Percentiles rank a stretch among this genome's conserved stretches.
Evolutionary conservation across 352 stramenopile species (phyloP).

Genomic region (Bremia lactucae): DNA sequence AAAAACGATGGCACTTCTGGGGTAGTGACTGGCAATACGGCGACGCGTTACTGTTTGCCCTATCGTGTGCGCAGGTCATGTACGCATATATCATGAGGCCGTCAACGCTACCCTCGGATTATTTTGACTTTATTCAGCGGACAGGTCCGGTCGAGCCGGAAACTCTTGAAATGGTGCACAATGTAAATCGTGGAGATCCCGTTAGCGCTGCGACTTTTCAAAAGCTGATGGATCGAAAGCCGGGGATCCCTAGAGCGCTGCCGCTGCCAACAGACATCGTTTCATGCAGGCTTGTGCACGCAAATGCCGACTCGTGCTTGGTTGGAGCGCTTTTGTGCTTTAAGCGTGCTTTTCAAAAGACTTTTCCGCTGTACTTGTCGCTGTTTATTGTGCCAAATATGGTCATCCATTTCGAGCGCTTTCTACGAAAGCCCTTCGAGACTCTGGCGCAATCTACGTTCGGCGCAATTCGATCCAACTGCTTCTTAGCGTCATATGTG

Average conservation of each 20-base stretch:
- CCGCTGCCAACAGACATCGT: slow-evolving; percentile 25
- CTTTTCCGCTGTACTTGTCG: slow-evolving; percentile 75
- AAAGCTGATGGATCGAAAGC: slow-evolving; percentile 33
- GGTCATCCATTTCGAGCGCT: slow-evolving; percentile 76
- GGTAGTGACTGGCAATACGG: slow-evolving; percentile 75
- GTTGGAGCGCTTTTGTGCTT: slow-evolving; percentile 44
- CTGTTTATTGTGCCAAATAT: slow-evolving; percentile 77
- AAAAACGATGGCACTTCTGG: slow-evolving; percentile 83
- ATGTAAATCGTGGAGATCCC: slow-evolving; percentile 36
- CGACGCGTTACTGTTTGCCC: slow-evolving; percentile 64
- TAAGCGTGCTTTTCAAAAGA: slow-evolving; percentile 43
- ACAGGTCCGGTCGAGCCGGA: slow-evolving; percentile 56
- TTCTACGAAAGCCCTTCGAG: slow-evolving; percentile 53
- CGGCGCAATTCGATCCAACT: slow-evolving; percentile 63
- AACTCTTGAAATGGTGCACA: slow-evolving; percentile 54
- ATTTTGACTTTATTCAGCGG: slow-evolving; percentile 75
- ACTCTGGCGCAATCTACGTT: slow-evolving; percentile 47
- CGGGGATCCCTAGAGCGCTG: slow-evolving; percentile 22
- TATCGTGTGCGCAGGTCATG: slow-evolving; percentile 78
- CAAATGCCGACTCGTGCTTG: slow-evolving; percentile 34
- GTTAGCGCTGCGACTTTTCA: slow-evolving; percentile 32
- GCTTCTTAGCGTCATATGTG: slow-evolving; percentile 66
- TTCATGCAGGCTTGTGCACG: slow-evolving; percentile 54
- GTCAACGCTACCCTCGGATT: slow-evolving; percentile 52
- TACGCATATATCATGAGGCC: slow-evolving; percentile 81